A percentile compares a stretch with the other conserved stretches of the same genome.
Evolutionary conservation across 2,329 filamentous ascomycete genomes (phyloP).

Genomic region (Simplicillium aogashimaense): DNA sequence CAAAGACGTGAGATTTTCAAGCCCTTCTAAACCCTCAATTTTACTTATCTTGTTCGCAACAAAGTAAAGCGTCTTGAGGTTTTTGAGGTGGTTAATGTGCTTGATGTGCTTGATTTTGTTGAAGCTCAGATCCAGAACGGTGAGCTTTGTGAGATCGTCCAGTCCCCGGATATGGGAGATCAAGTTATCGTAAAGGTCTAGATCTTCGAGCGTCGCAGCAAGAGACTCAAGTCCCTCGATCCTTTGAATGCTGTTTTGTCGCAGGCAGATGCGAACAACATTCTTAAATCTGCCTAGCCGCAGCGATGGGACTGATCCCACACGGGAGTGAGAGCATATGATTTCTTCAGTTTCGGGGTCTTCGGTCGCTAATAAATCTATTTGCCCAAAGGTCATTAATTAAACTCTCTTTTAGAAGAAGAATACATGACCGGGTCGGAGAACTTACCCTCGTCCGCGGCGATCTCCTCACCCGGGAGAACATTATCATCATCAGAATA

Average conservation of each 20-base stretch:
- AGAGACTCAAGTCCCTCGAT: constrained; percentile 66
- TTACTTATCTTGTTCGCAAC: constrained; percentile 88
- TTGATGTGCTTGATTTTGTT: constrained; percentile 99
- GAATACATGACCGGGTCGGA: not conserved
- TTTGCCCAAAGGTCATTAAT: no score
- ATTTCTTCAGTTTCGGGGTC: constrained; percentile 63
- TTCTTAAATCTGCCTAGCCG: constrained; percentile 76
- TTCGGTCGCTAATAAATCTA: constrained; percentile 53
- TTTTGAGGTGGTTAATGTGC: constrained; percentile 65
- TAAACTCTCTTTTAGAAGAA: no score
- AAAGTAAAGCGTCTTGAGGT: constrained; percentile 78
- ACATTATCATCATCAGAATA: constrained; percentile 66
- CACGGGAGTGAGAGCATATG: constrained; percentile 78
- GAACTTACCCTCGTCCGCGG: constrained; percentile 65
- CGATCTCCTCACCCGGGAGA: constrained; percentile 62
- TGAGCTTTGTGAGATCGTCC: constrained; percentile 66
- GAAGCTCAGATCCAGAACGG: constrained; percentile 82
- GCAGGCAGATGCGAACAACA: constrained; percentile 71
- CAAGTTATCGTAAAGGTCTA: constrained; percentile 95
- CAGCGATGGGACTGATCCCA: constrained; percentile 68
- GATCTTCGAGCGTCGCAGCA: constrained; percentile 60
- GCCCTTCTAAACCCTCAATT: constrained; percentile 74
- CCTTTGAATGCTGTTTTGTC: constrained; percentile 78
- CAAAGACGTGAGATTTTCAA: constrained; percentile 68
- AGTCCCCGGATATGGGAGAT: constrained; percentile 80